A percentile compares a stretch with the other conserved stretches of the same genome.
Conservation (phyloP, 2,329 filamentous ascomycete species). For the Xylariales sp. region DNA sequence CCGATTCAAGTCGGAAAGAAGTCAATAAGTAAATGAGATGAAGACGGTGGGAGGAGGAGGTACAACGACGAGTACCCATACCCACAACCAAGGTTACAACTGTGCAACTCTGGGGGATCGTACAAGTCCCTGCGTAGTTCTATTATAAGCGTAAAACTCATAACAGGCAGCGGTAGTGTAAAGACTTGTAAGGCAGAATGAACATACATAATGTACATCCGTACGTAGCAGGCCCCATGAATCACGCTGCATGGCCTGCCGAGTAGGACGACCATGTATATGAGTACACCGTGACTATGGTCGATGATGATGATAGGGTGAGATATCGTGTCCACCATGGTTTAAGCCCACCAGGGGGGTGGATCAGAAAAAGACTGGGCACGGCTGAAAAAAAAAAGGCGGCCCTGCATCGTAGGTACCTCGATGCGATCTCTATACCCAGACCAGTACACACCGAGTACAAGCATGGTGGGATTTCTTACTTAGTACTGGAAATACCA, state of each 20-base stretch:
- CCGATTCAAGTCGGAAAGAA: slow-evolving; percentile 13
- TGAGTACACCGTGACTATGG: slow-evolving; percentile 16
- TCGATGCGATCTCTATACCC: slow-evolving; percentile 27
- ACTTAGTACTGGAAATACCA: slow-evolving; percentile 14
- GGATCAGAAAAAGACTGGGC: slow-evolving; percentile 27
- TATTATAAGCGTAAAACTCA: slow-evolving; percentile 35
- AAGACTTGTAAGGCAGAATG: slow-evolving; percentile 32
- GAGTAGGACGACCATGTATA: slow-evolving; percentile 21
- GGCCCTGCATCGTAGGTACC: slow-evolving; percentile 36
- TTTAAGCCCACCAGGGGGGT: slow-evolving; percentile 34
- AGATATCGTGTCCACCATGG: slow-evolving; percentile 7
- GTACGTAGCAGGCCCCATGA: slow-evolving; percentile 6
- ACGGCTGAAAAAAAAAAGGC: slow-evolving; percentile 38
- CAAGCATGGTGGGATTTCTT: slow-evolving; percentile 26
- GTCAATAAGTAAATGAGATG: slow-evolving; percentile 24
- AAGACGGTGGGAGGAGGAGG: slow-evolving; percentile 12
- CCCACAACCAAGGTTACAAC: slow-evolving; percentile 26
- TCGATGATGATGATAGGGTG: slow-evolving; percentile 26
- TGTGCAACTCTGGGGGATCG: slow-evolving; percentile 32
- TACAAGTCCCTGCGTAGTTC: slow-evolving; percentile 20
- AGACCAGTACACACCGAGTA: slow-evolving; percentile 31
- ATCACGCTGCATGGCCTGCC: slow-evolving; percentile 17
- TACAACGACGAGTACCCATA: slow-evolving; percentile 26
- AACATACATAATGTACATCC: slow-evolving; percentile 14
- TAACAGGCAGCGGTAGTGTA: slow-evolving; percentile 9